Conservation (phyloP, 108 stramenopile genomes). For the Pinguiococcus pyrenoidosus region DNA sequence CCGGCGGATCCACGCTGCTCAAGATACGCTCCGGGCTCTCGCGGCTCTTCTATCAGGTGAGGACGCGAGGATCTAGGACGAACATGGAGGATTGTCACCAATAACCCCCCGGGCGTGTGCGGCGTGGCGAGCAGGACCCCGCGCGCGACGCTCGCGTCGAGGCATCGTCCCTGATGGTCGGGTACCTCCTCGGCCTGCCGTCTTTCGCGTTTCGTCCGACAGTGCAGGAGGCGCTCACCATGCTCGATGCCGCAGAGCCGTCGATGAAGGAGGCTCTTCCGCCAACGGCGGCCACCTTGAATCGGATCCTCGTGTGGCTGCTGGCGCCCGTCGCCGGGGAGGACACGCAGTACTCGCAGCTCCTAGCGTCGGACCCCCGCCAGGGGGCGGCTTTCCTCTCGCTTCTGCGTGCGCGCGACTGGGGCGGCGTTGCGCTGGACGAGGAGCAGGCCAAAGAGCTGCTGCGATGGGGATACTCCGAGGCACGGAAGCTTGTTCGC, state of each 20-base stretch:
- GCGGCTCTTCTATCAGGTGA: conserved; percentile 39
- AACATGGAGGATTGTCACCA: conserved; percentile 36
- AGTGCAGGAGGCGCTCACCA: conserved; percentile 56
- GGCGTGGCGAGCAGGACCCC: conserved; percentile 57
- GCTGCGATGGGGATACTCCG: conserved; percentile 61
- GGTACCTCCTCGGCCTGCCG: conserved; percentile 75
- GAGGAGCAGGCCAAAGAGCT: conserved; percentile 45
- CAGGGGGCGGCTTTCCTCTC: conserved; percentile 62
- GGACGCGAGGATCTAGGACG: conserved; percentile 22
- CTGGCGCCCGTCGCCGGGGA: conserved; percentile 84
- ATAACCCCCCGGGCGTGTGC: conserved; percentile 49
- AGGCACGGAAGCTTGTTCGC: conserved; percentile 56
- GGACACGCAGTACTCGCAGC: conserved; percentile 52
- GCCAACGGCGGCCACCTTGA: conserved; percentile 54
- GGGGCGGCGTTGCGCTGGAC: conserved; percentile 4
- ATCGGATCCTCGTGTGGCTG: conserved; percentile 74
- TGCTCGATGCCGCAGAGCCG: conserved; percentile 8
- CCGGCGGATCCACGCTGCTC: no score
- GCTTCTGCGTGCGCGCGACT: conserved; percentile 45
- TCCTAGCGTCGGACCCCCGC: conserved; percentile 70
- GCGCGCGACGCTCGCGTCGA: conserved; percentile 82
- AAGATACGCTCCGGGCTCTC: no score
- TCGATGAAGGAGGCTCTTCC: conserved; percentile 32
- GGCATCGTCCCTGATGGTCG: conserved; percentile 70
- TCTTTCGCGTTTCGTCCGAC: conserved; percentile 85